Conservation (phyloP, 1,284 basidiomycete species). For the Exobasidium rhododendri region DNA sequence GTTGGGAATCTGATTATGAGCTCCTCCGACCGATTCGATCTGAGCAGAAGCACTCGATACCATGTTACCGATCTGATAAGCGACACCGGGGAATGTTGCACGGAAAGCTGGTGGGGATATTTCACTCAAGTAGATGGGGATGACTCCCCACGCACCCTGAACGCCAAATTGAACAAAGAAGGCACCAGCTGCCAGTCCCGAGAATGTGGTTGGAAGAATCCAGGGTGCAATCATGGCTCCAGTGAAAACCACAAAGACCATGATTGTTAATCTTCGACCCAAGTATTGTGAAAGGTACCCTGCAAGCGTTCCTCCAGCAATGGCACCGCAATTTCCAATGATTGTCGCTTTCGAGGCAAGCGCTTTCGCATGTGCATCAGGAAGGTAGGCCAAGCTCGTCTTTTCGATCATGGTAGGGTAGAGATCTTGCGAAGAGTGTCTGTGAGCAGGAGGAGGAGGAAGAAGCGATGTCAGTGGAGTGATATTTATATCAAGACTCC, state of each 20-base stretch:
- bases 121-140: conserved; percentile 83
- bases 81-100: conserved; percentile 84
- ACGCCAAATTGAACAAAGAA: conserved; percentile 59
- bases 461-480: too few relatives aligned
- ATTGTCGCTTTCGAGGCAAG: conserved; percentile 81
- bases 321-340: conserved; percentile 76
- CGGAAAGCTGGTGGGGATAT: conserved; percentile 88
- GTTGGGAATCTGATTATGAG: conserved; percentile 40
- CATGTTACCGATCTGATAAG: conserved; percentile 75
- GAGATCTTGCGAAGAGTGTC: conserved; percentile 46
- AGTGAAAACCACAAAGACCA: conserved; percentile 59
- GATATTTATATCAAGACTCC: neutral
- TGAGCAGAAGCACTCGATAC: conserved; percentile 81
- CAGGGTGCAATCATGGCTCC: conserved; percentile 51
- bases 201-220: conserved; percentile 55
- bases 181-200: conserved; percentile 55
- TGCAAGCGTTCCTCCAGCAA: conserved; percentile 72
- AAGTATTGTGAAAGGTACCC: conserved; percentile 78
- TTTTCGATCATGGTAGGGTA: conserved; percentile 48
- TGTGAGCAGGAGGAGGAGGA: too few relatives aligned
- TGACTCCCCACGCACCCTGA: conserved; percentile 61
- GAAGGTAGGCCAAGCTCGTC: conserved; percentile 31
- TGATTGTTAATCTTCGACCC: conserved; percentile 81
- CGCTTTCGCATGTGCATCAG: conserved; percentile 54
- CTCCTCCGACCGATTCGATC: conserved; percentile 75